Conservation (phyloP, 1,139 yeast species). For the Taiozyma sp. region DNA sequence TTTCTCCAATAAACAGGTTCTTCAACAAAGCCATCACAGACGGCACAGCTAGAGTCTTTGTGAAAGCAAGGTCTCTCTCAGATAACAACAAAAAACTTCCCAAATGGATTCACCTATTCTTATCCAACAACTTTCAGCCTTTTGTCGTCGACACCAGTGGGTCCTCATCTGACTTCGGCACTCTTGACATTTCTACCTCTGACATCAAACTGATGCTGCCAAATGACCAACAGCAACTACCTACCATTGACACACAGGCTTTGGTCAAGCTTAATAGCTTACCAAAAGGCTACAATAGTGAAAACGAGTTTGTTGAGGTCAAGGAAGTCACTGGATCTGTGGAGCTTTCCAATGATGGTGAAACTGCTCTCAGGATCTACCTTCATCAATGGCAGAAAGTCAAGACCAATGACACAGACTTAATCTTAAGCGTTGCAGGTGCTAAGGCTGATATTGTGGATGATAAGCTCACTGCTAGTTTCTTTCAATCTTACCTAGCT, state of each 20-base stretch:
- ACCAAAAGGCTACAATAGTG: slow-evolving; percentile 6
- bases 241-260: slow-evolving; percentile 6
- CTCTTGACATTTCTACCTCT: slow-evolving; percentile 1
- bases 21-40: slow-evolving; percentile 4
- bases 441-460: slow-evolving; percentile 9
- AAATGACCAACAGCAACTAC: slow-evolving; percentile 6
- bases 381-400: slow-evolving; percentile 17
- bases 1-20: slow-evolving; percentile 19
- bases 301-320: slow-evolving; percentile 18
- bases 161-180: not conserved
- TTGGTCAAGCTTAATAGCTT: slow-evolving; percentile 5
- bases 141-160: not conserved
- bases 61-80: slow-evolving; percentile 11
- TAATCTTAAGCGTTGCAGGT: slow-evolving; percentile 9
- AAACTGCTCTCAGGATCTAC: slow-evolving; percentile 11
- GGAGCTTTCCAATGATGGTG: slow-evolving; percentile 7
- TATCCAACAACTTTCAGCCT: slow-evolving; percentile 13
- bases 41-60: slow-evolving; percentile 3
- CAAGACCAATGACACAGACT: slow-evolving; percentile 3
- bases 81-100: slow-evolving; percentile 12
- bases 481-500: not conserved
- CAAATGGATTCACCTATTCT: slow-evolving; percentile 10
- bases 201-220: not conserved
- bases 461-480: not conserved
- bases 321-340: slow-evolving; percentile 12